A percentile compares a stretch with the other conserved stretches of the same genome.
Conservation (phyloP, 257 asterid genomes). For the Ocimum tenuiflorum region DNA sequence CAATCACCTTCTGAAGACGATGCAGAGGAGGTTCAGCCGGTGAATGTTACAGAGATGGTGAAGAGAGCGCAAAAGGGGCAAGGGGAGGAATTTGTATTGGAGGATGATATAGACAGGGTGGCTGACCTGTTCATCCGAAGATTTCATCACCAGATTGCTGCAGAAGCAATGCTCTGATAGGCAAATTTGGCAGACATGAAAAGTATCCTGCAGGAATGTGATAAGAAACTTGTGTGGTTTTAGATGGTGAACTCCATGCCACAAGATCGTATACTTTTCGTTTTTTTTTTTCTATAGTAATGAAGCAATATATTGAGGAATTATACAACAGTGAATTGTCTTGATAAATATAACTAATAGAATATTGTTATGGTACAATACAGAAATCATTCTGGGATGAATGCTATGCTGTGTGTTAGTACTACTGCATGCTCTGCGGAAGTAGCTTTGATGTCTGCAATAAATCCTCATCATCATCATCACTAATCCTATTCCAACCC, state of each 20-base stretch:
- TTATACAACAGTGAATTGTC: neutral
- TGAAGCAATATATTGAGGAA: neutral
- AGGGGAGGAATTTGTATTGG: slow-evolving; percentile 24
- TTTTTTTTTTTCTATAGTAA: slow-evolving; percentile 12
- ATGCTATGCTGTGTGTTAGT: slow-evolving; percentile 7
- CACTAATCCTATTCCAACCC: slow-evolving; percentile 68
- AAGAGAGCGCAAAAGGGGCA: slow-evolving; percentile 13
- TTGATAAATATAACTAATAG: neutral
- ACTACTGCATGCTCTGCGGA: slow-evolving; percentile 39
- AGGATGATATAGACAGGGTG: slow-evolving; percentile 29
- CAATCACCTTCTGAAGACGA: slow-evolving; percentile 1
- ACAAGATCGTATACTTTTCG: neutral
- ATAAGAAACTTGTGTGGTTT: neutral
- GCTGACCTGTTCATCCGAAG: slow-evolving; percentile 36
- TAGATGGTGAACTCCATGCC: neutral
- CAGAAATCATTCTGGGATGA: slow-evolving; percentile 6
- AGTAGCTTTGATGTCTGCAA: slow-evolving; percentile 48
- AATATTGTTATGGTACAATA: slow-evolving; percentile 16
- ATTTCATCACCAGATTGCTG: slow-evolving; percentile 34
- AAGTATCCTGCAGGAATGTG: neutral
- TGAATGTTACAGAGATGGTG: neutral
- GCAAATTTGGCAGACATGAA: neutral
- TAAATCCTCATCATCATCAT: slow-evolving; percentile 26
- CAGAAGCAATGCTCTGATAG: slow-evolving; percentile 16
- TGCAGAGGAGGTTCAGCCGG: neutral